Evolutionary conservation across 2,329 filamentous ascomycete species (phyloP), one percentile per base, ranked within the genome.

Genomic region (Thielaviopsis musarum): DNA sequence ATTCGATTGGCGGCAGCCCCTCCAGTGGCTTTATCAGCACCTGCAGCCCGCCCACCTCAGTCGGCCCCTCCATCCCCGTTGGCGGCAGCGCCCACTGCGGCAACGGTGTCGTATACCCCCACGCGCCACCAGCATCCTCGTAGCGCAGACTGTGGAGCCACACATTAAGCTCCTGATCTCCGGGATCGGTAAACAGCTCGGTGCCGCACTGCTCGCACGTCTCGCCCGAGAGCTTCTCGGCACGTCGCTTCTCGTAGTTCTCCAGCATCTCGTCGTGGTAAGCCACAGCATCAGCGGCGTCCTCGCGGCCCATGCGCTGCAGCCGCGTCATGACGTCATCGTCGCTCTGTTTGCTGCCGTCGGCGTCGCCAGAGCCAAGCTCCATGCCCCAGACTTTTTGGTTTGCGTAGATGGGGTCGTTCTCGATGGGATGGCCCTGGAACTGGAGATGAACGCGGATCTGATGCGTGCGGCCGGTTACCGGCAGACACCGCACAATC

Each of bases 321-420:
- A 98, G 79, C 1, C 89, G 82, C 21, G 83, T 84, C 69, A 98
- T 91, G 65, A 98, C 86, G 68, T 95, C 89, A 62, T 93, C 87
- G 69, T 98, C 93, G 51, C 85, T 82, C 60, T 89, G 85, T 26
- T 79, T 79, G 21, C 77, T 77, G 2, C 80, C 82, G 56, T 91
- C 85, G 15, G 76, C 73, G 63, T 85, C 82, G 59, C 79, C 75
- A 58, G 72, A 80, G 17, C 88, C 93, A 0, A 98, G 80, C 10
- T 84, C 79, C 0, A 84, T 76, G 0, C 93, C 93, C 77, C 95
- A 98, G 12, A 98, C 93, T 60, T 84, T 83, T 68, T 88, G 84
- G 69, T 98, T 98, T 66, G 88, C 90, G 70, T 98, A 98, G 66
- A 98, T 97, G 7, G 93, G 93, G 68, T 98, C 93, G 70, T 98